Evolutionary conservation across 2,329 filamentous ascomycete genomes (phyloP), one percentile per base, ranked within the genome.

Genomic region (Zasmidium angulare): DNA sequence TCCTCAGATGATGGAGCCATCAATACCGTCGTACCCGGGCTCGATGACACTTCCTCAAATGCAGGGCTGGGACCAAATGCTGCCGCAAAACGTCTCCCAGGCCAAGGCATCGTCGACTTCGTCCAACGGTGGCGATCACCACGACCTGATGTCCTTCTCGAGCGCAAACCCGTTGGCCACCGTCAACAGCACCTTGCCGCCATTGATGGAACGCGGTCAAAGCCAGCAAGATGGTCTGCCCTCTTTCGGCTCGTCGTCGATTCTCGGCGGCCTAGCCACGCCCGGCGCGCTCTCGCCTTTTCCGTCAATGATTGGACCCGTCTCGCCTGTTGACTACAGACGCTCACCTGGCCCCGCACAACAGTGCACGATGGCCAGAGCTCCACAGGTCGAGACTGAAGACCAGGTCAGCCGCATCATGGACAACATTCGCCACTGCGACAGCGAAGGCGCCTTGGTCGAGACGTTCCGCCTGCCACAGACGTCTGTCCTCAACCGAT

Each of bases 381-480:
- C 91, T 19, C 93, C 95, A 26, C 91, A 96, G 75, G 84, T 98
- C 46, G 80, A 86, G 61, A 88, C 83, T 63, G 93, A 98, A 59
- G 90, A 96, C 66, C 91, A 97, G 74, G 88, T 93, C 68, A 89
- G 89, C 71, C 82, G 86, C 68, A 91, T 98, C 62, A 81, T 96
- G 68, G 91, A 96, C 68, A 93, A 93, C 72, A 93, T 97, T 72
- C 88, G 89, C 69, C 84, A 81, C 66, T 87, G 86, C 66, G 93
- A 98, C 74, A 87, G 83, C 66, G 90, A 96, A 70, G 87, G 88
- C 71, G 87, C 89, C 49, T 87, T 97, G 58, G 87, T 92, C 17
- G 91, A 96, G 58, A 92, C 90, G 59, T 97, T 98, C 82, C 89
- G 91, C 65, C 84, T 98, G 49, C 95, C 95, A 4, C 88, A 84